Evolutionary conservation across 2,329 filamentous ascomycete species (phyloP).

Genomic region (Geosmithia putterillii): DNA sequence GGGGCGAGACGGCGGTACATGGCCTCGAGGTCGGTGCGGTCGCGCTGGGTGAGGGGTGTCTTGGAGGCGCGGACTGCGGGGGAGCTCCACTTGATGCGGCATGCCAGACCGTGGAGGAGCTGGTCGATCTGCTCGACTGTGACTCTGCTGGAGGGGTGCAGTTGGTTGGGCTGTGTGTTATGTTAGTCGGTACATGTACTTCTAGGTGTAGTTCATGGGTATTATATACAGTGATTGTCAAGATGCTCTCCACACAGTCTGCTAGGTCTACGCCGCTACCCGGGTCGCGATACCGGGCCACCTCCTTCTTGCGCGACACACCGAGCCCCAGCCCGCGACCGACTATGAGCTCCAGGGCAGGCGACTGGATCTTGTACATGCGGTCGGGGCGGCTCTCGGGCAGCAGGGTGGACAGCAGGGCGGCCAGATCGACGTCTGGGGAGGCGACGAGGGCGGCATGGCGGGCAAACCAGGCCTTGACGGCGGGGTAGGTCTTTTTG

Average conservation of each 20-base stretch:
- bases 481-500: conserved; percentile 20
- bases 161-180: conserved; percentile 31
- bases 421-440: conserved; percentile 42
- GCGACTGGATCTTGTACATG: conserved; percentile 58
- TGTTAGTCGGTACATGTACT: conserved; percentile 4
- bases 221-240: conserved; percentile 43
- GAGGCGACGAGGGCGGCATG: conserved; percentile 48
- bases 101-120: conserved; percentile 53
- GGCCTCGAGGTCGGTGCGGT: conserved; percentile 27
- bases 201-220: conserved; percentile 4
- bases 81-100: conserved; percentile 59
- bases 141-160: conserved; percentile 24
- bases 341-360: conserved; percentile 53
- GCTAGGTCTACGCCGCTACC: conserved; percentile 54
- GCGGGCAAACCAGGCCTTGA: conserved; percentile 56
- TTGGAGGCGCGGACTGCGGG: conserved; percentile 36
- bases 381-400: conserved; percentile 67
- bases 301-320: conserved; percentile 42
- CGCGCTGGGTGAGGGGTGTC: conserved; percentile 8
- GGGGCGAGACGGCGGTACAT: conserved; percentile 51
- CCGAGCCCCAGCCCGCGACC: conserved; percentile 55
- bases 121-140: conserved; percentile 63
- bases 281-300: conserved; percentile 49
- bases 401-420: conserved; percentile 63
- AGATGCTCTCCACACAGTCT: conserved; percentile 54